These are phyloP conservation scores for Chlamydomonas sp. DNA, from an alignment of 139 green algal genomes.

Conservation along the genomic window DNA sequence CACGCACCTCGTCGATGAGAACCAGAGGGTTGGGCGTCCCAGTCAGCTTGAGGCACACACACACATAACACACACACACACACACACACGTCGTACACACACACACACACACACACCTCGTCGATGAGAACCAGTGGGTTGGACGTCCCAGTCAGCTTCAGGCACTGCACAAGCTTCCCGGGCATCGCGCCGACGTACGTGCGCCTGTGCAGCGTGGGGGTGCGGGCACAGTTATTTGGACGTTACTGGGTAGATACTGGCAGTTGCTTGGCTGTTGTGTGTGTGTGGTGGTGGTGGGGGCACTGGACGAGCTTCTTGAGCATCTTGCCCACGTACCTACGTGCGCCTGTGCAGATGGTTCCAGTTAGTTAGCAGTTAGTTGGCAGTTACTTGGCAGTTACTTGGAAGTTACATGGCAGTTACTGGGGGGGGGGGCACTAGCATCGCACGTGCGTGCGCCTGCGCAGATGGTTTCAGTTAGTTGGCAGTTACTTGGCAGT, in stretches of 20 bases:
- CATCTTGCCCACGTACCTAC: constrained; percentile 92
- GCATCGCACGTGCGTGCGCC: too few species aligned
- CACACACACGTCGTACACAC: too few species aligned
- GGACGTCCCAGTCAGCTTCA: constrained; percentile 72
- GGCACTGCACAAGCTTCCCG: constrained; percentile 95
- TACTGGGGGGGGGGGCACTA: too few species aligned
- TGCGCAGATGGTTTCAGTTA: too few species aligned
- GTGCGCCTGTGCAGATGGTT: not conserved
- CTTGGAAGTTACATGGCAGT: not conserved
- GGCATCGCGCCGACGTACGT: constrained; percentile 99
- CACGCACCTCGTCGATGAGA: constrained; percentile 96
- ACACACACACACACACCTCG: too few species aligned
- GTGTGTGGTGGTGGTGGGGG: constrained; percentile 14
- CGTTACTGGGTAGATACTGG: not conserved
- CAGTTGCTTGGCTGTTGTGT: not conserved
- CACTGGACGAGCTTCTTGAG: constrained; percentile 97
- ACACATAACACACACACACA: too few species aligned
- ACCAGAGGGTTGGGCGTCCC: constrained; percentile 83
- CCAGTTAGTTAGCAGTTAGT: not conserved
- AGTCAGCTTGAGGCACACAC: too few species aligned
- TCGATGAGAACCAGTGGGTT: constrained; percentile 91
- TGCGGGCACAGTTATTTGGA: not conserved
- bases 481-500: too few species aligned
- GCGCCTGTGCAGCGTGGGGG: constrained; percentile 35
- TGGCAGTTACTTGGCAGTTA: too few species aligned